Conservation (phyloP, 441 rosid species). For the Pelargonium australe region DNA sequence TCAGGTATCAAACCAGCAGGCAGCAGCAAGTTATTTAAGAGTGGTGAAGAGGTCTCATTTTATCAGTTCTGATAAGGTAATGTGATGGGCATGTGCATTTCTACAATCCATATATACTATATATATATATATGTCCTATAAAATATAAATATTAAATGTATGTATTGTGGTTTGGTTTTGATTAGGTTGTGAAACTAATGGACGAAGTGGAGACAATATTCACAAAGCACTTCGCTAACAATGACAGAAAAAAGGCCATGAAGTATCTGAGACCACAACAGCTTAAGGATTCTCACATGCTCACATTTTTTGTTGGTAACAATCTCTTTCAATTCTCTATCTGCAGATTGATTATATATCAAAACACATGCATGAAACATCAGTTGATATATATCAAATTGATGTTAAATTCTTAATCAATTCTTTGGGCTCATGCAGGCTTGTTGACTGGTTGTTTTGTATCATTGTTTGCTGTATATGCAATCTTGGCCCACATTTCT, state of each 20-base stretch:
- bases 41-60: slow-evolving; percentile 87
- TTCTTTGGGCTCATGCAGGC: slow-evolving; percentile 40
- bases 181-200: slow-evolving; percentile 78
- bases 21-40: slow-evolving; percentile 67
- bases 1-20: slow-evolving; percentile 69
- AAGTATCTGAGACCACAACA: slow-evolving; percentile 90
- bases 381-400: no score
- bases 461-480: slow-evolving; percentile 70
- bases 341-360: no score
- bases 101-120: background rate
- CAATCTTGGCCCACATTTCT: slow-evolving; percentile 72
- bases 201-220: slow-evolving; percentile 98
- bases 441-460: slow-evolving; percentile 87
- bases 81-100: no score
- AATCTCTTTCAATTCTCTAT: no score
- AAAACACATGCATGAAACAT: no score
- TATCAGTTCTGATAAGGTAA: slow-evolving; percentile 90
- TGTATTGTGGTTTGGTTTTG: slow-evolving; percentile 7
- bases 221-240: slow-evolving; percentile 85
- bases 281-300: slow-evolving; percentile 85
- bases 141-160: background rate
- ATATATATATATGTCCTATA: no score
- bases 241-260: slow-evolving; percentile 97
- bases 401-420: no score
- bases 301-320: slow-evolving; percentile 94